These are phyloP conservation scores for Rhodotorula glutinis DNA, from an alignment of 1,284 basidiomycete species.

Conservation along the genomic window DNA sequence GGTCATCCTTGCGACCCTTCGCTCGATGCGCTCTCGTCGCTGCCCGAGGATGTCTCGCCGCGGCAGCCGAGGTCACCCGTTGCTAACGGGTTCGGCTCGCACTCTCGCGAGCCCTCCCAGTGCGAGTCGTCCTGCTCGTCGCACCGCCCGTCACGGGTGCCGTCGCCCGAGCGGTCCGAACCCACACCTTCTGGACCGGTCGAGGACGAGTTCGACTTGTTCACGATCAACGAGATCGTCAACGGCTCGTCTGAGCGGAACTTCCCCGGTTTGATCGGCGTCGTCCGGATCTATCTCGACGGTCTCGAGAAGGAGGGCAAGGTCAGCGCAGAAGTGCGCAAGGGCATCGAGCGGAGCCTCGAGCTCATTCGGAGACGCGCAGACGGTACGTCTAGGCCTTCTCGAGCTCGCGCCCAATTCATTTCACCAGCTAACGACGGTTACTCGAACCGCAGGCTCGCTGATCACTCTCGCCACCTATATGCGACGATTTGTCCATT, in stretches of 20 bases:
- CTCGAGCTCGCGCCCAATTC: constrained; percentile 3
- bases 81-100: constrained; percentile 5
- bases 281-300: constrained; percentile 83
- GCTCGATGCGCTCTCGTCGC: constrained; percentile 8
- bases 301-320: constrained; percentile 71
- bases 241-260: constrained; percentile 58
- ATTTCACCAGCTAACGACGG: too few relatives aligned
- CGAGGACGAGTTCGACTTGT: constrained; percentile 86
- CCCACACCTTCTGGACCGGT: constrained; percentile 37
- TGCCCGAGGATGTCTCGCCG: background rate
- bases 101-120: constrained; percentile 11
- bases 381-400: constrained; percentile 59
- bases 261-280: constrained; percentile 81
- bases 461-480: constrained; percentile 87
- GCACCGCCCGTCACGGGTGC: constrained; percentile 17
- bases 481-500: constrained; percentile 86
- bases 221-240: constrained; percentile 89
- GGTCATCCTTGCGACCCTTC: constrained; percentile 32
- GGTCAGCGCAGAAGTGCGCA: constrained; percentile 65
- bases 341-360: constrained; percentile 76
- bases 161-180: constrained; percentile 30
- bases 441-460: constrained; percentile 64
- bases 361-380: constrained; percentile 74
- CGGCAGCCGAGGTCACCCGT: background rate
- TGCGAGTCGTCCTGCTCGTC: constrained; percentile 14